Percentiles rank a stretch among this genome's conserved stretches.
Conservation (phyloP, 2,329 filamentous ascomycete species). For the Talaromyces sp. region DNA sequence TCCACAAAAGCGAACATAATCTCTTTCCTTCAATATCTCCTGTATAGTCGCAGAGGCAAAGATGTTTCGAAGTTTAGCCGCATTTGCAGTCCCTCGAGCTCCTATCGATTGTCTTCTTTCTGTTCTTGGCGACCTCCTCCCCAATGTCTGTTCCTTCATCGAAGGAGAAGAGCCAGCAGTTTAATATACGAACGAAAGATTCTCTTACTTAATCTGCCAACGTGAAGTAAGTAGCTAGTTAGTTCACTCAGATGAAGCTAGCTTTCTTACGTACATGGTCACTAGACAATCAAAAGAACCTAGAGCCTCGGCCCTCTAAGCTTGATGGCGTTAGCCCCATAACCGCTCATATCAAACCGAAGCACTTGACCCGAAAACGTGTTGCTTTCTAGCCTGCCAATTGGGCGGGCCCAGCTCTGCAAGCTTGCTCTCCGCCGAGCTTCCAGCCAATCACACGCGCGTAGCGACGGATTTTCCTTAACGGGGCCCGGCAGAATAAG, state of each 20-base stretch:
- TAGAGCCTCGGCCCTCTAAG: not conserved
- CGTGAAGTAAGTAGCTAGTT: not conserved
- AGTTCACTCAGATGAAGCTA: too few species aligned
- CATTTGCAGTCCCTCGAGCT: not conserved
- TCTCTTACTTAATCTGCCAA: not conserved
- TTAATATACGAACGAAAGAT: not conserved
- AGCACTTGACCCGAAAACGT: conserved; percentile 16
- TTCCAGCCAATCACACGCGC: not conserved
- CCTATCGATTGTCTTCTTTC: not conserved
- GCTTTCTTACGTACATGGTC: too few species aligned
- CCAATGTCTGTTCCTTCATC: not conserved
- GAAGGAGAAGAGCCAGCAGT: not conserved
- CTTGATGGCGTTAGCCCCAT: not conserved
- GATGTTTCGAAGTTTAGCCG: not conserved
- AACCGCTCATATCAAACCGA: not conserved
- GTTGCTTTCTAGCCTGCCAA: conserved; percentile 5
- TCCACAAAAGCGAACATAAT: not conserved
- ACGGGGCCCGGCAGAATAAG: not conserved
- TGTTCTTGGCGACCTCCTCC: not conserved
- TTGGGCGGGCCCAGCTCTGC: conserved; percentile 15
- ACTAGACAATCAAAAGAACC: not conserved
- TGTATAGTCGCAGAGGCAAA: not conserved
- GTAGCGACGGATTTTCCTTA: not conserved
- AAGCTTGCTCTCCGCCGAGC: conserved; percentile 5
- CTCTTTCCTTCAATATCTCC: not conserved